Evolutionary conservation across 306 rosid species (phyloP), one percentile per base, ranked within the genome.

Genomic region (Gleditsia sinensis): DNA sequence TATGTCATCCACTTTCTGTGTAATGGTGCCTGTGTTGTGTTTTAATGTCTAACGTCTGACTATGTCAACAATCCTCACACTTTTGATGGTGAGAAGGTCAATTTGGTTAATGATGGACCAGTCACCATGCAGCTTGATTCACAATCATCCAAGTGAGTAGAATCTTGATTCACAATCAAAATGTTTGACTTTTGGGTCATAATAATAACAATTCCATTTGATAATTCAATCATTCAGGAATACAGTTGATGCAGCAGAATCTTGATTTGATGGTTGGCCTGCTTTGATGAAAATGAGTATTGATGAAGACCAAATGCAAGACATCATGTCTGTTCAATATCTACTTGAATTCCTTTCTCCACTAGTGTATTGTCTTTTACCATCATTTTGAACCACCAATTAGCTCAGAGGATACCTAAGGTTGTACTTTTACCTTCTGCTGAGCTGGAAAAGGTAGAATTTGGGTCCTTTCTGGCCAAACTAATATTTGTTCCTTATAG

Each of bases 61-160:
- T 23, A 9, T 68, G 69, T 74, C 69, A 63, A 37, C 76, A 27
- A 37, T 74, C 51, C 39, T 45, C 70, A 49, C 43, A 19, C 46
- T 63, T 75, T 28, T 57, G 54, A 21, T 60, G 76, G 16, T 37
- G 80, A 76, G 60, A 67, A 93, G 98, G 94, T 94, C 72, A 91
- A 58, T 87, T 82, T 94, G 86, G 90, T 91, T 30, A 94, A 94
- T 54, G 97, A 91, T 72, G 98, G 98, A 74, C 98, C 98, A 27
- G 98, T 94, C 57, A 91, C 98, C 24, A 89, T 91, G 94, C 98
- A 89, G 82, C 88, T 94, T 2, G 97, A 94, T 81, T 94, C 96
- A 16, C 85, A 86, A 50, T 78, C 88, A 23, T 82, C 92, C 63
- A 91, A 91, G 96, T 86, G 80, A 91, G 91, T 81, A 25, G 63